phyloP scores from a whole-genome alignment of 129 eudicot genomes.

The Saposhnikovia divaricata region DNA sequence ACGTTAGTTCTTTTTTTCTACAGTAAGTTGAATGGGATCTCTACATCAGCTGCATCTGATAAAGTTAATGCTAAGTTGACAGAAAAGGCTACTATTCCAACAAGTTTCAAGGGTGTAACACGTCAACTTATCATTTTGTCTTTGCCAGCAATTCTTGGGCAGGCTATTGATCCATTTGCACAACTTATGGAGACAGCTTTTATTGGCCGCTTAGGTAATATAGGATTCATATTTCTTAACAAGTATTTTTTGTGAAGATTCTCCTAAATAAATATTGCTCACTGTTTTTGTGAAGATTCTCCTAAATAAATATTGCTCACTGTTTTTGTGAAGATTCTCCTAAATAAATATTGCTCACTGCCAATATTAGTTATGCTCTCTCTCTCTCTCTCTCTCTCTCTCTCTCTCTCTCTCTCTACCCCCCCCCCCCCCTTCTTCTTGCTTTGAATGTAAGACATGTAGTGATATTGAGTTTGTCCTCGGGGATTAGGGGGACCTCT shows the following conservation, averaged over 20 bases:
- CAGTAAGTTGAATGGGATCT: slow-evolving; percentile 39
- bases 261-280: not conserved
- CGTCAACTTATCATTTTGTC: slow-evolving; percentile 60
- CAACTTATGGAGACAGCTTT: slow-evolving; percentile 94
- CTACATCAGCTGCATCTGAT: slow-evolving; percentile 21
- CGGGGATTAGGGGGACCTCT: not conserved
- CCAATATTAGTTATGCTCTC: too few relatives aligned
- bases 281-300: not conserved
- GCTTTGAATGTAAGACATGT: not conserved
- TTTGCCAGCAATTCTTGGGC: slow-evolving; percentile 90
- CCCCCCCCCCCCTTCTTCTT: not conserved
- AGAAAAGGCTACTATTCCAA: not conserved
- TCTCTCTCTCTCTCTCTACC: too few relatives aligned
- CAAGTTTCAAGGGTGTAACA: slow-evolving; percentile 7
- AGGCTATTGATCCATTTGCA: slow-evolving; percentile 81
- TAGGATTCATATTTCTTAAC: not conserved
- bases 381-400: not conserved
- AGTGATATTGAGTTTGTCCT: slow-evolving; percentile 60
- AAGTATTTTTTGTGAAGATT: not conserved
- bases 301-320: not conserved
- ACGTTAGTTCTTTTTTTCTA: slow-evolving; percentile 11
- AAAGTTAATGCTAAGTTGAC: slow-evolving; percentile 11
- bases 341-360: not conserved
- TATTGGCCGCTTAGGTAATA: slow-evolving; percentile 82
- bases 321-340: not conserved